A percentile compares a stretch with the other conserved stretches of the same genome.
These are phyloP conservation scores for Colletotrichum magnum DNA, from an alignment of 2,329 filamentous ascomycete species.

Conservation along the genomic window DNA sequence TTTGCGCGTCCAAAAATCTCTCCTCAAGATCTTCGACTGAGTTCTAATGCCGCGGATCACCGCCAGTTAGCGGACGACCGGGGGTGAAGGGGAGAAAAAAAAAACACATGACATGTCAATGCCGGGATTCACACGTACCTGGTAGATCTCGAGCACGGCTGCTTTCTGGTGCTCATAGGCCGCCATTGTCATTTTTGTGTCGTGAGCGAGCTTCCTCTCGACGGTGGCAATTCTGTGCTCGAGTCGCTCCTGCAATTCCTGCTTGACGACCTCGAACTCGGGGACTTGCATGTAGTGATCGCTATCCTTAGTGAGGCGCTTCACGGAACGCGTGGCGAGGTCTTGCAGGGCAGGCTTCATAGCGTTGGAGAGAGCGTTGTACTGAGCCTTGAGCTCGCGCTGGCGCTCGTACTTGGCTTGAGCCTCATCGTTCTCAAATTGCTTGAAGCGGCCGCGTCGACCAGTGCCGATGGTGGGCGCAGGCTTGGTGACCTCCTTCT, in stretches of 20 bases:
- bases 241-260: conserved; percentile 59
- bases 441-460: conserved; percentile 68
- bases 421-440: conserved; percentile 66
- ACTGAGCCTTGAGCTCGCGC: conserved; percentile 76
- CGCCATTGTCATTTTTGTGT: conserved; percentile 49
- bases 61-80: conserved; percentile 28
- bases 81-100: conserved; percentile 5
- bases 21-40: conserved; percentile 56
- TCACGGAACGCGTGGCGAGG: conserved; percentile 72
- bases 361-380: conserved; percentile 72
- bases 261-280: conserved; percentile 66
- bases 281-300: conserved; percentile 66
- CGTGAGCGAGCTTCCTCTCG: conserved; percentile 46
- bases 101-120: conserved; percentile 41
- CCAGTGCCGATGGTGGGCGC: conserved; percentile 52
- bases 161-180: conserved; percentile 56
- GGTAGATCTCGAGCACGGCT: conserved; percentile 52
- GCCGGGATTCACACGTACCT: conserved; percentile 51
- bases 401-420: conserved; percentile 75
- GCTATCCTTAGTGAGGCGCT: conserved; percentile 68
- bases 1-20: conserved; percentile 60
- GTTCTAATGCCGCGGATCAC: conserved; percentile 49
- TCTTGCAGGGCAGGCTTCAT: conserved; percentile 77
- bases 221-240: conserved; percentile 50
- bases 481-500: conserved; percentile 50